A percentile compares a stretch with the other conserved stretches of the same genome.
Evolutionary conservation across 208 protist species (phyloP).

Genomic region (Crithidia acanthocephali): DNA sequence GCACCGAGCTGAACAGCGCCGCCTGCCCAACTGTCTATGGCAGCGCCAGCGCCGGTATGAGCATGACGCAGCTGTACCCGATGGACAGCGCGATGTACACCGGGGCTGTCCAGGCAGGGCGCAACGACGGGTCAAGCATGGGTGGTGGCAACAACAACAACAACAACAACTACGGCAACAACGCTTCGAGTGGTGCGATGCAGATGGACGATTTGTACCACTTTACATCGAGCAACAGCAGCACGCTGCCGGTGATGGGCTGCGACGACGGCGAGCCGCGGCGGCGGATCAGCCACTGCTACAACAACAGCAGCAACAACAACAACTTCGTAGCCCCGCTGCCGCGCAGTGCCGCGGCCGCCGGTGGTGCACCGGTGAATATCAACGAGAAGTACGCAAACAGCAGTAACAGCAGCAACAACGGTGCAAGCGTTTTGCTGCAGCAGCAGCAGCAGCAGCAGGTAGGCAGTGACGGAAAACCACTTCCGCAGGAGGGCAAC

Average conservation of each 20-base stretch:
- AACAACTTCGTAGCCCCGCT: conserved; percentile 5
- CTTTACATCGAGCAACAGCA: background rate
- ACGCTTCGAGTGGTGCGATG: background rate
- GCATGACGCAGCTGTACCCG: conserved; percentile 2
- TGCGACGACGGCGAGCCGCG: background rate
- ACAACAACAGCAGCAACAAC: background rate
- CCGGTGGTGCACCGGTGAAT: background rate
- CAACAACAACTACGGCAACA: conserved; percentile 1
- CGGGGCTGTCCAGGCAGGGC: background rate
- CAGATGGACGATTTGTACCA: background rate
- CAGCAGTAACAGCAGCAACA: conserved; percentile 1
- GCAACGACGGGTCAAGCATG: background rate
- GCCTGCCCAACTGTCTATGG: background rate
- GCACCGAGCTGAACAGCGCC: background rate
- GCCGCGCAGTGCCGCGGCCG: conserved; percentile 10
- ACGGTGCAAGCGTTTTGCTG: background rate
- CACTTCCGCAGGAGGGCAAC: background rate
- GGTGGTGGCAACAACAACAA: background rate
- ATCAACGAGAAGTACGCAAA: background rate
- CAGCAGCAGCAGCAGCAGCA: background rate
- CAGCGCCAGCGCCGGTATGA: background rate
- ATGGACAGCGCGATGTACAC: conserved; percentile 8
- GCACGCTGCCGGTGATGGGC: background rate
- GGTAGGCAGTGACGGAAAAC: background rate
- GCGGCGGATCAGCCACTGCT: background rate